Evolutionary conservation across 2,329 filamentous ascomycete species (phyloP).

Genomic region (Madurella mycetomatis): DNA sequence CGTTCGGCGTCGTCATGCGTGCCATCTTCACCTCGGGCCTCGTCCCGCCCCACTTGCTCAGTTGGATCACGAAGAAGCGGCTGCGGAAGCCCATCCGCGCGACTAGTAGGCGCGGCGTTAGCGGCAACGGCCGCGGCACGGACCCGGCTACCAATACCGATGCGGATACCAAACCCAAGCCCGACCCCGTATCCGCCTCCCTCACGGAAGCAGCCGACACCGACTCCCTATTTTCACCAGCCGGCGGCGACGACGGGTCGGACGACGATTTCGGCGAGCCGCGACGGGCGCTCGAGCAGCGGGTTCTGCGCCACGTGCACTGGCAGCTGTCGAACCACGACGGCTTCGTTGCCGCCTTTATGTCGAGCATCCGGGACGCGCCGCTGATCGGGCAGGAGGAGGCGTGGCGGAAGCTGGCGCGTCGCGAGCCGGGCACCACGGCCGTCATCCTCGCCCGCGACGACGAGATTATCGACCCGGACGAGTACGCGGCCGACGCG

Average conservation of each 20-base stretch:
- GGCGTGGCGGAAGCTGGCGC: conserved; percentile 45
- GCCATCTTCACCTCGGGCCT: conserved; percentile 52
- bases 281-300: conserved; percentile 37
- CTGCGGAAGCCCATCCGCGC: conserved; percentile 48
- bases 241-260: neutral
- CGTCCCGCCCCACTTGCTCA: conserved; percentile 49
- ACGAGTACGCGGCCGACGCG: conserved; percentile 46
- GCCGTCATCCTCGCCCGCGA: conserved; percentile 48
- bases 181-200: conserved; percentile 12
- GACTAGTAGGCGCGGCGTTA: conserved; percentile 27
- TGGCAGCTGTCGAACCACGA: conserved; percentile 55
- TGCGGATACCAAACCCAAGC: neutral
- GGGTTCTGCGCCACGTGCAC: conserved; percentile 48
- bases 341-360: conserved; percentile 58
- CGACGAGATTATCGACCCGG: conserved; percentile 50
- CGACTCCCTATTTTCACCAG: neutral
- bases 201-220: conserved; percentile 21
- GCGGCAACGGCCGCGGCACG: conserved; percentile 25
- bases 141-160: neutral
- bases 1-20: conserved; percentile 47
- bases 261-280: neutral
- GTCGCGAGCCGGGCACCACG: conserved; percentile 37
- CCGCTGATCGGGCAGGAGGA: conserved; percentile 51
- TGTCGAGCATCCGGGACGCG: conserved; percentile 52
- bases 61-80: conserved; percentile 43